Base-by-base conservation (phyloP, 352 stramenopile species). In the Elongisporangium senticosum region DNA sequence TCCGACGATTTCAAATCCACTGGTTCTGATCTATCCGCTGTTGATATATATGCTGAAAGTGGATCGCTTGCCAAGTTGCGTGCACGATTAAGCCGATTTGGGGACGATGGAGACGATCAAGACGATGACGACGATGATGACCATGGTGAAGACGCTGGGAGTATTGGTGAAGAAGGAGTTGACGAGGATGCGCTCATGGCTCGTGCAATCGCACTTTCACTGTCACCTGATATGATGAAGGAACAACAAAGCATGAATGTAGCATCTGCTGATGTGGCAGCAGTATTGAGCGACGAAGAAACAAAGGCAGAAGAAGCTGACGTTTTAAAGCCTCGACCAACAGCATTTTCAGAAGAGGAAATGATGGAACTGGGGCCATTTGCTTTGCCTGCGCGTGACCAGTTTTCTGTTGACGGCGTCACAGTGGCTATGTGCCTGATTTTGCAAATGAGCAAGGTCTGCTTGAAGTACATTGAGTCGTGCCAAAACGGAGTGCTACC, bases 181-280 rank as follows among this genome's bases (percentile, higher is more conserved):
- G 86, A 96, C 62, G 86, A 96, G 76, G 86, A 96, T 55, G 86
- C 81, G 13, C 61, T 96, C n/a, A 96, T 96, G 86, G 86, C 86
- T 15, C 75, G 85, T 53, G 86, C 86, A 28, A 96, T 96, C 47
- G 86, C 86, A 5, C 69, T 96, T n/a, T 96, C 86, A 7, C 65
- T 96, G 4, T 96, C 86, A 3, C 81, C 86, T 1, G 86, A 94
- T 64, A 74, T 91, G 49, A 89, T 89, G 40, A 68, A 69, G n/a
- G 83, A 95, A 40, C 71, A 89, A 69, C 69, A 59, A 17, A 47
- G 21, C 2, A 19, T 33, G 17, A 48, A 62, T 19, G 51, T 49
- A 67, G 24, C 61, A 28, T 47, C 21, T 43, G 51, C 3, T 55
- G 51, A 39, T 20, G 51, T 47, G n/a, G 23, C 28, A 33, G 51